Conservation (phyloP, 257 asterid species). For the Catharanthus roseus region DNA sequence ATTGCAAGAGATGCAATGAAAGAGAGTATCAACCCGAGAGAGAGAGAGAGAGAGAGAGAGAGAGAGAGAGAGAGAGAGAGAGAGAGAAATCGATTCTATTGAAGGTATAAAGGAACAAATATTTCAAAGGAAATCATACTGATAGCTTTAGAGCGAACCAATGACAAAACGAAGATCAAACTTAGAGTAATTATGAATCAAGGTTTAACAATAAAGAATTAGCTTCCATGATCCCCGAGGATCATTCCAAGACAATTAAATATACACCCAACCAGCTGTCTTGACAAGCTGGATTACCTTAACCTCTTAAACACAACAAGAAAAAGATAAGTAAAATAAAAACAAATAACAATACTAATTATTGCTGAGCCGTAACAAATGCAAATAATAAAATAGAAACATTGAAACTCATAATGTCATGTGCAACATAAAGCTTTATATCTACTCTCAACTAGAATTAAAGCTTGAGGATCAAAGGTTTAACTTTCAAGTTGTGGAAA, state of each 20-base stretch:
- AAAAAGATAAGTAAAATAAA: conserved; percentile 5
- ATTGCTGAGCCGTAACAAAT: background rate
- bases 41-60: too few relatives aligned
- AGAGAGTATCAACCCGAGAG: too few relatives aligned
- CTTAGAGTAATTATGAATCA: background rate
- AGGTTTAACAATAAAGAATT: conserved; percentile 4
- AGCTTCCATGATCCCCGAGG: conserved; percentile 53
- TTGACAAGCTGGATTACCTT: conserved; percentile 79
- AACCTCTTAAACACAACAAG: conserved; percentile 51
- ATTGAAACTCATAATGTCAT: background rate
- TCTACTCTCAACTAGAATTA: background rate
- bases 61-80: too few relatives aligned
- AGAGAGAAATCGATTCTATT: too few relatives aligned
- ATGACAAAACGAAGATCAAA: conserved; percentile 7
- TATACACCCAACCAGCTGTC: conserved; percentile 86
- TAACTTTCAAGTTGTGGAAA: conserved; percentile 78
- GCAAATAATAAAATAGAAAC: background rate
- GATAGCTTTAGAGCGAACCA: too few relatives aligned
- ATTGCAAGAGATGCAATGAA: too few relatives aligned
- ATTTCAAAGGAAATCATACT: too few relatives aligned
- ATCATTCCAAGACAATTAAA: conserved; percentile 82
- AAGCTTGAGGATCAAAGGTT: background rate
- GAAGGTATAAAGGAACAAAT: too few relatives aligned
- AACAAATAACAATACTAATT: background rate
- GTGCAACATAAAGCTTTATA: background rate